Percentiles rank a stretch among this genome's conserved stretches.
Evolutionary conservation across 2,329 filamentous ascomycete species (phyloP).

Genomic region (Cladorrhinum sp.): DNA sequence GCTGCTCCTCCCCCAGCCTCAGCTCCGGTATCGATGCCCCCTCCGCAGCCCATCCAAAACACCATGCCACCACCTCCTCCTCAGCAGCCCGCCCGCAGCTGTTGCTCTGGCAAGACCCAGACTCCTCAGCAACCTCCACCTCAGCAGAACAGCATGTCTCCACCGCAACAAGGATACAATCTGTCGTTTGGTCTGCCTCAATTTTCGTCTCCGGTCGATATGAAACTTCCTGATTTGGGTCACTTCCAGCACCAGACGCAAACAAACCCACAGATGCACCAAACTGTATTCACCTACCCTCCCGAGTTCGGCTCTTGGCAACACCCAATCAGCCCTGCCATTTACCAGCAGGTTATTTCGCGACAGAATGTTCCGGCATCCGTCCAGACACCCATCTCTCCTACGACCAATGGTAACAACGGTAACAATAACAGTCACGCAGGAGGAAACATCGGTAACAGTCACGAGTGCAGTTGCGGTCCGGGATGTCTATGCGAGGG

Average conservation of each 20-base stretch:
- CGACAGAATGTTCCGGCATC: conserved; percentile 15
- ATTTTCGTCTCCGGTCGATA: conserved; percentile 36
- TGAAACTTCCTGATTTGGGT: conserved; percentile 40
- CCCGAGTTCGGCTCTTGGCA: conserved; percentile 54
- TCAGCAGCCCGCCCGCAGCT: not conserved
- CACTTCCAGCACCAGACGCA: conserved; percentile 36
- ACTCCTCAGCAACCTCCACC: not conserved
- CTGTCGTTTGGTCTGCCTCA: conserved; percentile 31
- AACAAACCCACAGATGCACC: not conserved
- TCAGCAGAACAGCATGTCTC: not conserved
- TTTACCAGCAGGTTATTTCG: conserved; percentile 45
- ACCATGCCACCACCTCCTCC: conserved; percentile 7
- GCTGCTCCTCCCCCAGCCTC: conserved; percentile 7
- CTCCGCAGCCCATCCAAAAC: not conserved
- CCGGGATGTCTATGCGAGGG: conserved; percentile 65
- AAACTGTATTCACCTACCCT: conserved; percentile 50
- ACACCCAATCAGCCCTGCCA: conserved; percentile 53
- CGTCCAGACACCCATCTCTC: conserved; percentile 10
- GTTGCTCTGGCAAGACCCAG: not conserved
- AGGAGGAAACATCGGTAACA: conserved; percentile 20
- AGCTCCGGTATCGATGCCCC: not conserved
- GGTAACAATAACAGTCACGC: not conserved
- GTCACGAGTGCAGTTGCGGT: conserved; percentile 59
- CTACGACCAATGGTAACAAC: conserved; percentile 11
- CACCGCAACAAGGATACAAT: conserved; percentile 10